Percentiles rank a stretch among this genome's conserved stretches.
These are phyloP conservation scores for Fragilaria crotonensis DNA, from an alignment of 108 stramenopile species.

Conservation along the genomic window DNA sequence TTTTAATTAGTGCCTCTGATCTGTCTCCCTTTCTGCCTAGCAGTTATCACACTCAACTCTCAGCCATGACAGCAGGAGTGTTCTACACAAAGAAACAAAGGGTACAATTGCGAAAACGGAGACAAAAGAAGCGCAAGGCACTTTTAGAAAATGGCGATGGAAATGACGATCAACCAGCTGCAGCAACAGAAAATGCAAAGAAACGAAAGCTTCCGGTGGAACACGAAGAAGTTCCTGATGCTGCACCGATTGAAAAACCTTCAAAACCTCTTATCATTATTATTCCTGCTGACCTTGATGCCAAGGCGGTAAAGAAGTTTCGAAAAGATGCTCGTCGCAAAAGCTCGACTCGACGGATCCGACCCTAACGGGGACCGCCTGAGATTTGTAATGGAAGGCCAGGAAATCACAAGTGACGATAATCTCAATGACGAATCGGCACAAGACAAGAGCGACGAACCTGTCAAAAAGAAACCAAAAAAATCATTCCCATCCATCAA, in stretches of 20 bases:
- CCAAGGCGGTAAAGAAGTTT: conserved; percentile 72
- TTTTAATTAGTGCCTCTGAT: no score
- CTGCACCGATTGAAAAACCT: not conserved
- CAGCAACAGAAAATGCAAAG: conserved; percentile 14
- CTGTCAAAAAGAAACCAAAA: conserved; percentile 8
- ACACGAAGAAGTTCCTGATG: not conserved
- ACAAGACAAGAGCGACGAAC: conserved; percentile 3
- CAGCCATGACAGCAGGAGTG: no score
- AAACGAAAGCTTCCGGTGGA: conserved; percentile 1
- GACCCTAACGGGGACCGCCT: no score
- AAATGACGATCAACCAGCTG: conserved; percentile 10
- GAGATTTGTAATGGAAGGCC: conserved; percentile 41
- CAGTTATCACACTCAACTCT: no score
- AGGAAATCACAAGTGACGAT: conserved; percentile 15
- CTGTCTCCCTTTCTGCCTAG: no score
- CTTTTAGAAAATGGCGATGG: conserved; percentile 11
- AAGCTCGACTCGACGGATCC: conserved; percentile 40
- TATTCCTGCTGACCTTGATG: conserved; percentile 39
- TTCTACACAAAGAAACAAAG: conserved; percentile 76
- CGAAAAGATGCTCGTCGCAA: conserved; percentile 75
- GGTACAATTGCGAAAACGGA: conserved; percentile 58
- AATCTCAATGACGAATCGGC: not conserved
- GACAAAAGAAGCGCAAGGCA: conserved; percentile 34
- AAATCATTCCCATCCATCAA: conserved; percentile 65
- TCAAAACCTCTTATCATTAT: conserved; percentile 3